Evolutionary conservation across 768 basidiomycete genomes (phyloP), one percentile per base, ranked within the genome.

Genomic region (Amanita inopinata): DNA sequence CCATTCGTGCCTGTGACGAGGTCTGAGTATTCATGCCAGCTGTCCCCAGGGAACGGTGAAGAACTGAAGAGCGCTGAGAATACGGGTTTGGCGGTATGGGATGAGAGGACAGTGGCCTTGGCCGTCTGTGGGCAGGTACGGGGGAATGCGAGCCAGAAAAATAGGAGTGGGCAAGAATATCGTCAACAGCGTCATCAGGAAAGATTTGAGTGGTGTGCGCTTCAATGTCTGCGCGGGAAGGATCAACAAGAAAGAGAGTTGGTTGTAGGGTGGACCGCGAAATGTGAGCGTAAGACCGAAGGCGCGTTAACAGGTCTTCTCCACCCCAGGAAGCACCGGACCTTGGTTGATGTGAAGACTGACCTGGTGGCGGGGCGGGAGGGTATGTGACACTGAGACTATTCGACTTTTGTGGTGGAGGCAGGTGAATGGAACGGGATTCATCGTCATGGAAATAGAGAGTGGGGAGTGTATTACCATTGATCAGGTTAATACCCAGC

Each of bases 361-460:
- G 61, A 25, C 69, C 61, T 19, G 71, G 62, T 20, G 80, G 70
- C 11, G 73, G 70, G 1, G 81, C 74, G 38, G 84, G 82, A 51
- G 85, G 87, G 9, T 77, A 65, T 14, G 67, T 74, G 2, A 69
- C 61, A 39, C 63, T 64, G 45, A n/a, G n/a, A n/a, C 54, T 60
- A 50, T 60, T 38, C 50, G 57, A 40, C 49, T 58, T 46, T 42
- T 49, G 49, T 46, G 47, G 50, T 40, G 51, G 50, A 55, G 75
- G 65, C 40, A 76, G 59, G 2, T 74, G 74, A 56, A 80, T 78
- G 3, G 91, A 92, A 23, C 76, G 76, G 0, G 91, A 93, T 59
- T 97, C 93, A 52, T 98, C 93, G 56, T 98, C 96, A 59, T 98
- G 96, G 61, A 98, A 98, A 61, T 92, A 79, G 2, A 99, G 73